These are phyloP conservation scores for Epichloe typhina DNA, from an alignment of 2,329 filamentous ascomycete species.

Conservation along the genomic window DNA sequence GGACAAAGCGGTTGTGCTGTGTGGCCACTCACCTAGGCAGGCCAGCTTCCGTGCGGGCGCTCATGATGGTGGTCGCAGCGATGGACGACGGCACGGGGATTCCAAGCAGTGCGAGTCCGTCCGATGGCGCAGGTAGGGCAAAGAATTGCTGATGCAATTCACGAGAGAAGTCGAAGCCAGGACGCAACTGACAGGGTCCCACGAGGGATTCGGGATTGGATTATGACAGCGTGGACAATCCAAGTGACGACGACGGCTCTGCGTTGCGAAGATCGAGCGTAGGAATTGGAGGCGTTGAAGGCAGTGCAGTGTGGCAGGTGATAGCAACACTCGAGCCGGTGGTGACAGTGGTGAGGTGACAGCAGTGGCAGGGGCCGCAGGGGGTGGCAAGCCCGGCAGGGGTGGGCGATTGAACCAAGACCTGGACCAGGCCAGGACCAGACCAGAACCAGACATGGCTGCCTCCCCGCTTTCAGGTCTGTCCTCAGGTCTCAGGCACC, in stretches of 20 bases:
- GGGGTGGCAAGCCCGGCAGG: too few relatives aligned
- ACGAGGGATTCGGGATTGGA: conserved; percentile 1
- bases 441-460: too few relatives aligned
- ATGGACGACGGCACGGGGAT: not conserved
- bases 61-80: conserved; percentile 9
- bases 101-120: not conserved
- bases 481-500: not conserved
- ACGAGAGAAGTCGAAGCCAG: conserved; percentile 4
- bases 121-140: not conserved
- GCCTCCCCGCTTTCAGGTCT: too few relatives aligned
- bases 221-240: conserved; percentile 2
- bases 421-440: too few relatives aligned
- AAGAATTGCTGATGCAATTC: conserved; percentile 7
- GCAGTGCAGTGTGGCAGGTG: conserved; percentile 3
- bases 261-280: conserved; percentile 3
- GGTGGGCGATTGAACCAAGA: too few relatives aligned
- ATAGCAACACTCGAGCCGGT: not conserved
- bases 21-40: conserved; percentile 20
- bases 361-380: not conserved
- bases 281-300: not conserved
- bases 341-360: not conserved
- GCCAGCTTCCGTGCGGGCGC: conserved; percentile 24
- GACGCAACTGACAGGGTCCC: not conserved
- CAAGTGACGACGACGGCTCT: conserved; percentile 5
- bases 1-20: conserved; percentile 2